Percentiles rank a stretch among this genome's conserved stretches.
These are phyloP conservation scores for Tetraselmis chui DNA, from an alignment of 139 green algal species.

Conservation along the genomic window DNA sequence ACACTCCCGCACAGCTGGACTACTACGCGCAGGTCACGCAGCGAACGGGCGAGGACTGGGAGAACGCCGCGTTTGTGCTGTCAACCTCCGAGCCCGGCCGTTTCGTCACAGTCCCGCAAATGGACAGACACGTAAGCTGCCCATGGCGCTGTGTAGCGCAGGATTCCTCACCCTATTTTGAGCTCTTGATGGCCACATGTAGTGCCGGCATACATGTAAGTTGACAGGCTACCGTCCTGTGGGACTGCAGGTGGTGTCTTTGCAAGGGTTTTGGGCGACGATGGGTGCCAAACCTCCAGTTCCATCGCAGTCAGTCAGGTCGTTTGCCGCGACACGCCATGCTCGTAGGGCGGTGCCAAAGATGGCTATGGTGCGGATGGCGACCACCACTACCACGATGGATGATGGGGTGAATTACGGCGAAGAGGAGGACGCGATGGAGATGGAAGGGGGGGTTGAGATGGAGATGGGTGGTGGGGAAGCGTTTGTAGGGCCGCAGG, in stretches of 20 bases:
- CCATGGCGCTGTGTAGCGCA: too few relatives aligned
- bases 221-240: too few relatives aligned
- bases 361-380: too few relatives aligned
- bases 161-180: too few relatives aligned
- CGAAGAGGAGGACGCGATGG: not conserved
- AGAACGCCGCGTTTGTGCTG: not conserved
- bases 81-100: not conserved
- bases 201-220: too few relatives aligned
- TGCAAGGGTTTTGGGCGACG: too few relatives aligned
- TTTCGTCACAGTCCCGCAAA: not conserved
- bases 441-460: not conserved
- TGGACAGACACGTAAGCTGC: not conserved
- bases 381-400: not conserved
- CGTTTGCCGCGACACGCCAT: too few relatives aligned
- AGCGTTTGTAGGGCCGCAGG: not conserved
- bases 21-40: not conserved
- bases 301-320: too few relatives aligned
- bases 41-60: not conserved
- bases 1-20: not conserved
- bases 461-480: not conserved
- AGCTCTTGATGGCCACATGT: too few relatives aligned
- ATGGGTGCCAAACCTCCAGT: too few relatives aligned
- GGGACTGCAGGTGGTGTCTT: too few relatives aligned
- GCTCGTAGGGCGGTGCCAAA: too few relatives aligned
- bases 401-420: not conserved